These are phyloP conservation scores for Harrya chromipes DNA, from an alignment of 768 basidiomycete genomes.

Conservation along the genomic window DNA sequence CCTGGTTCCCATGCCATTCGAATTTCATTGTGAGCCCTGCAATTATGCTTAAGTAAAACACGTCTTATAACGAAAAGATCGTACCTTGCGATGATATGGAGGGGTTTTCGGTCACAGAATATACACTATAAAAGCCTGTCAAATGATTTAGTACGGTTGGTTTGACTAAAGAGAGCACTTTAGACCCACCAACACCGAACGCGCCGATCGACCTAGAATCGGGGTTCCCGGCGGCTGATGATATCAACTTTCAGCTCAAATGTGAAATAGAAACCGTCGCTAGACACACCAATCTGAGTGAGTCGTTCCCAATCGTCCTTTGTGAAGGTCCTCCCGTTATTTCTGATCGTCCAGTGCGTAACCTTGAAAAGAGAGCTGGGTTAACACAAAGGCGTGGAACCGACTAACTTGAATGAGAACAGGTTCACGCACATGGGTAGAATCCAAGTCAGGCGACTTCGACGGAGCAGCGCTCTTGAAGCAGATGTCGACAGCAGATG, in stretches of 20 bases:
- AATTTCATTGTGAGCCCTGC: constrained; percentile 87
- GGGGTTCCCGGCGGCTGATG: constrained; percentile 86
- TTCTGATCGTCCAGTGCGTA: constrained; percentile 78
- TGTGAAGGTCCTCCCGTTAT: constrained; percentile 80
- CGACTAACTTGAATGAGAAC: too few species aligned
- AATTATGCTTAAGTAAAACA: neutral
- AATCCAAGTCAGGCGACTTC: constrained; percentile 50
- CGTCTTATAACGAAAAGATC: neutral
- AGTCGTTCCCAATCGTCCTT: constrained; percentile 86
- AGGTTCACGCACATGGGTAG: constrained; percentile 39
- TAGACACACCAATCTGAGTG: constrained; percentile 74
- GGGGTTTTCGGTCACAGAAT: constrained; percentile 75
- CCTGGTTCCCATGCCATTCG: constrained; percentile 86
- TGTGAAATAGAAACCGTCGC: neutral
- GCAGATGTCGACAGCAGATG: constrained; percentile 68
- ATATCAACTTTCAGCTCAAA: neutral
- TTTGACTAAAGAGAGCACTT: neutral
- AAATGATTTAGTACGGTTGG: neutral
- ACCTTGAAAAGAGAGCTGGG: constrained; percentile 42
- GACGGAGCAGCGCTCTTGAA: constrained; percentile 61
- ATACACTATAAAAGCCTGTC: constrained; percentile 66
- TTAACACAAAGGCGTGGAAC: too few species aligned
- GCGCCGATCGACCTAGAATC: constrained; percentile 95
- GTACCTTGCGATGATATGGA: constrained; percentile 71
- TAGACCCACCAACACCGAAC: constrained; percentile 72